Evolutionary conservation across 371 early-diverging fungal genomes (phyloP), one percentile per base, ranked within the genome.

Genomic region (Blakeslea trispora): DNA sequence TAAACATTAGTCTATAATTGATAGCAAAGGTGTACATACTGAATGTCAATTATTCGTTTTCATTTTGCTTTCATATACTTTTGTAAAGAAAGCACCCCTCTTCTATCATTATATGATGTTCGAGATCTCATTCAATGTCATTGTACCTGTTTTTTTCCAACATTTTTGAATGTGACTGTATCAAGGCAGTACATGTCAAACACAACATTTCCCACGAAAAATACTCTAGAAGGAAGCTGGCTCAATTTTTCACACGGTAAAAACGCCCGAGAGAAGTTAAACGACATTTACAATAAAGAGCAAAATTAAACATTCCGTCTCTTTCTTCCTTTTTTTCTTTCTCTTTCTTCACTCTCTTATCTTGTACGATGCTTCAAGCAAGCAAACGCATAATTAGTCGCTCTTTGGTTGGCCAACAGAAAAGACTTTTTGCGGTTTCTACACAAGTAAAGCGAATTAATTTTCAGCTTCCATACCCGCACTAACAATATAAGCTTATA

Each of bases 131-230:
- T n/a, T n/a, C n/a, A n/a, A n/a, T n/a, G n/a, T n/a, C n/a, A n/a
- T n/a, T n/a, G n/a, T n/a, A n/a, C n/a, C n/a, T n/a, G n/a, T 28
- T 28, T 28, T 3, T 28, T 3, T 28, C 7, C 28, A 28, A 28
- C 7, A 28, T 28, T 28, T 7, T 28, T 5, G 28, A 28, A 28
- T n/a, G 7, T 28, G 28, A 28, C 28, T 28, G 3, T n/a, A n/a
- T 28, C 7, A 7, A 28, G 7, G 28, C 28, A 7, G 28, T 28
- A 28, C 28, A 28, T 37, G 37, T 37, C 37, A 42, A 42, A 42
- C 7, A 42, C 9, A 42, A 24, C 49, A 53, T 59, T 60, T 60
- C 61, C 61, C 61, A 60, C 61, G 61, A 47, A 54, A 37, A 19
- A 23, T 13, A 35, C 50, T 41, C 32, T 40, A 59, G 42, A 37